Evolutionary conservation across 164 flowering plant species (phyloP).

Genomic region (Amborella trichopoda): DNA sequence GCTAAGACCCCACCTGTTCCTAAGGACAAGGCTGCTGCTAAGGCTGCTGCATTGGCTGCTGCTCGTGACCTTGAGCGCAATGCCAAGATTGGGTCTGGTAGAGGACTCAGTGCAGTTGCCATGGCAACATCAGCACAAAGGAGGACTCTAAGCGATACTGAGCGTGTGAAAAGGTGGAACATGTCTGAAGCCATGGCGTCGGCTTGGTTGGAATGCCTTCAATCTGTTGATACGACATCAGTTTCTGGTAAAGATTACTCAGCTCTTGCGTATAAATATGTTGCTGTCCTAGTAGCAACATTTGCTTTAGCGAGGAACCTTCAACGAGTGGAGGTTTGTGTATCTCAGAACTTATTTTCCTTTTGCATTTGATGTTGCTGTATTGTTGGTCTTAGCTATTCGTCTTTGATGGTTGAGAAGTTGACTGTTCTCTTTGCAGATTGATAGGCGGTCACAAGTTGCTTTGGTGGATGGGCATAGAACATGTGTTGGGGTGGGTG

Average conservation of each 20-base stretch:
- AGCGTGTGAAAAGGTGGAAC: constrained; percentile 91
- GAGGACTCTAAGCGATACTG: constrained; percentile 62
- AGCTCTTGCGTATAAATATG: constrained; percentile 72
- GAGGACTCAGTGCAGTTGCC: constrained; percentile 99
- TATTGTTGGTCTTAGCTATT: neutral
- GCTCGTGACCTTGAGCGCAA: constrained; percentile 98
- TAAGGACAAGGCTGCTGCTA: constrained; percentile 92
- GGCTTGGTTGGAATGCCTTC: constrained; percentile 98
- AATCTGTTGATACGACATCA: constrained; percentile 72
- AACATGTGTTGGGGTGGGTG: constrained; percentile 45
- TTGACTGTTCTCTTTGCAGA: constrained; percentile 28
- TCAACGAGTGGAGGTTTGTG: constrained; percentile 79
- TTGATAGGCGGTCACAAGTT: constrained; percentile 83
- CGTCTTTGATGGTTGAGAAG: neutral
- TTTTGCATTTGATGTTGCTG: neutral
- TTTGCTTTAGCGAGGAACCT: constrained; percentile 96
- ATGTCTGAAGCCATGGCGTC: constrained; percentile 90
- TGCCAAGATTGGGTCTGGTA: constrained; percentile 97
- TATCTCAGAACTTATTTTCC: neutral
- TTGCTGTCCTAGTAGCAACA: constrained; percentile 94
- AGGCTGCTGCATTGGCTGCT: constrained; percentile 98
- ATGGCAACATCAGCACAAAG: constrained; percentile 99
- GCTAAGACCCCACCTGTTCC: constrained; percentile 43
- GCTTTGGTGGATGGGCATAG: constrained; percentile 48
- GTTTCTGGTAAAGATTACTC: constrained; percentile 91